These are phyloP conservation scores for Hyphopichia burtonii DNA, from an alignment of 1,139 yeast genomes.

Conservation along the genomic window DNA sequence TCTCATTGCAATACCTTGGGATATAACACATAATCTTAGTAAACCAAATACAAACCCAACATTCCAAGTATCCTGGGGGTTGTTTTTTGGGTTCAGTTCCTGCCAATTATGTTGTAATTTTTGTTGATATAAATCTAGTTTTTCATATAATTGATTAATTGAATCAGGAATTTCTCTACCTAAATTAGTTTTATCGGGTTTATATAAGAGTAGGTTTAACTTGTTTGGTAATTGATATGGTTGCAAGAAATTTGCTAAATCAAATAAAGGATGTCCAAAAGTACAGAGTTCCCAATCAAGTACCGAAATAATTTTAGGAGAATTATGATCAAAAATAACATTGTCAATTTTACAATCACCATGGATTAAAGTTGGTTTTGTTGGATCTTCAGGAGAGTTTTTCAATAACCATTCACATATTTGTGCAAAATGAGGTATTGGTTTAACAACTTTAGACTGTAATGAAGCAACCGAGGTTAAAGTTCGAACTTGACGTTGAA, in stretches of 20 bases:
- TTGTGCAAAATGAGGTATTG: slow-evolving; percentile 49
- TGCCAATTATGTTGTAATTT: slow-evolving; percentile 37
- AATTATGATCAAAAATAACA: slow-evolving; percentile 51
- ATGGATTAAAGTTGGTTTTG: slow-evolving; percentile 51
- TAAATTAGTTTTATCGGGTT: slow-evolving; percentile 30
- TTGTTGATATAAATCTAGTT: slow-evolving; percentile 26
- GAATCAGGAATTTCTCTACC: slow-evolving; percentile 39
- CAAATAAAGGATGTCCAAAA: slow-evolving; percentile 66
- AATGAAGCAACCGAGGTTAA: slow-evolving; percentile 45
- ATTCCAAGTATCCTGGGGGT: slow-evolving; percentile 48
- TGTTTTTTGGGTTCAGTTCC: slow-evolving; percentile 29
- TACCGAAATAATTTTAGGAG: slow-evolving; percentile 53
- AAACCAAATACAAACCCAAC: slow-evolving; percentile 63
- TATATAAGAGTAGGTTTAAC: slow-evolving; percentile 27
- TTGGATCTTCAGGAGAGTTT: slow-evolving; percentile 50
- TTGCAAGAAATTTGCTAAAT: slow-evolving; percentile 59
- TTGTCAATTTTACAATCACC: slow-evolving; percentile 73
- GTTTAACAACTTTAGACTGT: slow-evolving; percentile 52
- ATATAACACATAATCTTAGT: slow-evolving; percentile 57
- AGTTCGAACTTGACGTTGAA: slow-evolving; percentile 55
- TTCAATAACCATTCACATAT: slow-evolving; percentile 43
- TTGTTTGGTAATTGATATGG: slow-evolving; percentile 51
- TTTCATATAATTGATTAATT: slow-evolving; percentile 18
- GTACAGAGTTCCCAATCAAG: slow-evolving; percentile 73
- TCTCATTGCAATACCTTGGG: slow-evolving; percentile 70